Base-by-base conservation (phyloP, 1,139 yeast genomes). In the Ogataea hybrid region DNA sequence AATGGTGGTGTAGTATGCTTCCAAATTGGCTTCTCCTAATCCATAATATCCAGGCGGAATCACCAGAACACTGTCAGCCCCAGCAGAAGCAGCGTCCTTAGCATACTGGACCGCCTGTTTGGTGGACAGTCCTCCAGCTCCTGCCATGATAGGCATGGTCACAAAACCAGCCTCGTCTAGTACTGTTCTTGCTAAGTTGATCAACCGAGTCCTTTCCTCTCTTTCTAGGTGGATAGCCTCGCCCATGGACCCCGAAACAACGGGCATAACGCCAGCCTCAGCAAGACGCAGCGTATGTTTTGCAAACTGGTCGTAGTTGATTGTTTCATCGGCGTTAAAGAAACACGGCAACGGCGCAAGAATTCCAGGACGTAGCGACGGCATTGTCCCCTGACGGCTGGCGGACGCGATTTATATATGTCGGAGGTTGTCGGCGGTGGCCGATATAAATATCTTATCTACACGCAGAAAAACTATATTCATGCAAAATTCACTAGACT, bases 161-260 rank as follows among this genome's bases (percentile, higher is more conserved):
- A 25, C 12, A 9, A 46, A 29, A 2, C 48, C 50, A 12, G 22
- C 41, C 8, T 39, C 43, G 23, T 46, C 50, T 12, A 46, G 15
- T 3, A 48, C 48, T 9, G 28, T 32, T 12, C 50, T 27, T 1
- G 48, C 44, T 5, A 29, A 20, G 20, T 42, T 25, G 25, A 46
- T 46, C 28, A 46, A 32, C 16, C 37, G 25, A 17, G 30, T 44
- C n/a, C 50, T 33, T 23, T 46, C 50, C n/a, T 46, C 48, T 3
- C 38, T 14, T 3, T 23, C 37, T 10, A 46, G 22, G 17, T 46
- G 50, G 15, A 46, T 39, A n/a, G 50, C 48, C 25, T 46, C 50
- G 1, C 50, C 50, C 50, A 46, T 46, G 7, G 50, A 46, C 3
- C 50, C 50, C 2, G 48, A 44, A 4, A 46, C 48, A 25, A 46